phyloP scores from a whole-genome alignment of 305 asterid genomes.

The Solanum hybrid region DNA sequence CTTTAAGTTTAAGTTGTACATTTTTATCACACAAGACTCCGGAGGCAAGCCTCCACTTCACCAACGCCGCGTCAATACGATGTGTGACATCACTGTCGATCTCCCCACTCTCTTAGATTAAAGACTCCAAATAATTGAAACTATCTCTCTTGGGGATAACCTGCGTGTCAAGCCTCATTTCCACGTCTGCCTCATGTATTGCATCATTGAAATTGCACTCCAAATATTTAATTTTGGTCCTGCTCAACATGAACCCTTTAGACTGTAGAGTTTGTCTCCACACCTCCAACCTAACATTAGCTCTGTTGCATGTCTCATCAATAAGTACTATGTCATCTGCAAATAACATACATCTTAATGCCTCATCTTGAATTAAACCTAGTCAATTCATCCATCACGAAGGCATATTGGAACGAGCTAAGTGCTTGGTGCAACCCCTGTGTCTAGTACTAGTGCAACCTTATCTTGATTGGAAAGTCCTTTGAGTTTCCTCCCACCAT shows the following conservation, averaged over 20 bases:
- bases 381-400: background rate
- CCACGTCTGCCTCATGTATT: background rate
- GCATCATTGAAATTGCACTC: background rate
- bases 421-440: background rate
- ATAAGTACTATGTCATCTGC: background rate
- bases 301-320: background rate
- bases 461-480: background rate
- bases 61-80: background rate
- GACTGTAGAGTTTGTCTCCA: background rate
- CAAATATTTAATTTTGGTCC: background rate
- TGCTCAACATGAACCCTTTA: background rate
- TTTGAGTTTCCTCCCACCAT: background rate
- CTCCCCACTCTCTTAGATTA: background rate
- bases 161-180: background rate
- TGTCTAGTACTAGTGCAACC: background rate
- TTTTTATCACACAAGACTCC: background rate
- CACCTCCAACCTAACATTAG: no score
- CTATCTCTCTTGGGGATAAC: background rate
- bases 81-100: background rate
- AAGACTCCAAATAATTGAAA: background rate
- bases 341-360: background rate
- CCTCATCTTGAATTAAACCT: background rate
- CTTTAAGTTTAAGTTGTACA: background rate
- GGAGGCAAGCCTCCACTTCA: background rate
- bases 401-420: background rate